Conservation (phyloP, 2,329 filamentous ascomycete species). For the Boeremia lycopersici region DNA sequence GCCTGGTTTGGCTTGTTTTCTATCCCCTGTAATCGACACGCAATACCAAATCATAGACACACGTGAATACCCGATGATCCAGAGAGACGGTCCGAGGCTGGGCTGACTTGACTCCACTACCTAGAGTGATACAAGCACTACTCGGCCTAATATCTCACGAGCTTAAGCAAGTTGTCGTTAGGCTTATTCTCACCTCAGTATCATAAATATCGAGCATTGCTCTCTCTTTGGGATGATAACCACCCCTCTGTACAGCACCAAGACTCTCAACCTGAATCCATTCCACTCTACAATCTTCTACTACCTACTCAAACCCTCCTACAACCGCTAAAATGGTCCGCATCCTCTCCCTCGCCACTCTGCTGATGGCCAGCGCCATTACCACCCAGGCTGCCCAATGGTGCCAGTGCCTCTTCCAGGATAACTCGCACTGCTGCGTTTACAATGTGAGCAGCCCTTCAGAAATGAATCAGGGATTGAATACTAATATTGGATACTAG, state of each 20-base stretch:
- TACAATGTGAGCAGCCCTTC: slow-evolving; percentile 6
- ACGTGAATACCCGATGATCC: neutral
- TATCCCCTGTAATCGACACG: slow-evolving; percentile 2
- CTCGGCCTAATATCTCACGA: slow-evolving; percentile 5
- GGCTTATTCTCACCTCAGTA: slow-evolving; percentile 8
- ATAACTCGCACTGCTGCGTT: slow-evolving; percentile 16
- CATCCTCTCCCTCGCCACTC: slow-evolving; percentile 7
- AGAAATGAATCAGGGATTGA: slow-evolving; percentile 1
- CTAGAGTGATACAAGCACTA: slow-evolving; percentile 5
- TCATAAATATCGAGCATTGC: slow-evolving; percentile 7
- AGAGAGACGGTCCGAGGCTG: slow-evolving; percentile 1
- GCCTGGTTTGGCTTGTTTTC: slow-evolving; percentile 1
- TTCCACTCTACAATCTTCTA: slow-evolving; percentile 8
- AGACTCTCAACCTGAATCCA: slow-evolving; percentile 7
- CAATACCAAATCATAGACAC: slow-evolving; percentile 2
- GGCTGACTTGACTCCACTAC: slow-evolving; percentile 5
- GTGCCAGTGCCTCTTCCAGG: slow-evolving; percentile 16
- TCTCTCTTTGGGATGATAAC: slow-evolving; percentile 5
- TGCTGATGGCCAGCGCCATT: slow-evolving; percentile 15
- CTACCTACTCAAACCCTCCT: slow-evolving; percentile 6
- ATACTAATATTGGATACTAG: slow-evolving; percentile 9
- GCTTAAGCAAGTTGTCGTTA: slow-evolving; percentile 7
- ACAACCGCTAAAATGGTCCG: slow-evolving; percentile 11
- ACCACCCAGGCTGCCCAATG: slow-evolving; percentile 8
- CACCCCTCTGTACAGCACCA: slow-evolving; percentile 1